Evolutionary conservation across 148 eudicot genomes (phyloP), one percentile per base, ranked within the genome.

Genomic region (Hydrangea macrophylla): DNA sequence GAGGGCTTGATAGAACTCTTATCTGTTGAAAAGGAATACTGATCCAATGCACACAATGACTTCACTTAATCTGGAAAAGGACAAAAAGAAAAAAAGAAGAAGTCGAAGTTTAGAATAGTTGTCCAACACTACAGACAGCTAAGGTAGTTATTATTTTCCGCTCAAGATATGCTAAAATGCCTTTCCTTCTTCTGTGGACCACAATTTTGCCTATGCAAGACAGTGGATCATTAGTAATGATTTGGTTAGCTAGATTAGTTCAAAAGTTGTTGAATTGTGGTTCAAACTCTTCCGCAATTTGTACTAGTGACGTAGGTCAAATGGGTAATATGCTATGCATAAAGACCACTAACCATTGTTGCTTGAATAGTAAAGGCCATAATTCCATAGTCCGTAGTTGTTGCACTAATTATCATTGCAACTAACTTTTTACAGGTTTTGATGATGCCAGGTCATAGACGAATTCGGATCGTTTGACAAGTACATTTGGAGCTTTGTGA

Each of bases 401-500:
- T 25, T 55, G 7, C 36, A 44, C 12, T 50, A 28, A 48, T 45
- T 60, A 65, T 28, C 35, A 53, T 25, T 64, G 58, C 61, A 64
- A 64, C 78, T 75, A 55, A 75, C 73, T 44, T 62, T 67, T 60
- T 53, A 54, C 67, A 60, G 77, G 72, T 67, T 62, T 74, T 55
- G 28, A 36, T 50, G 56, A 40, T 68, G 53, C 45, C 81, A 86
- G 87, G 80, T 85, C 37, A 71, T 77, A 71, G 78, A 69, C 4
- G 89, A 85, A 64, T 82, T 70, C 8, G 86, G 86, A 24, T 78
- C 86, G 5, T 82, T 85, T 12, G 81, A 78, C 78, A 80, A 82
- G 58, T 85, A 85, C 65, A 80, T 85, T 54, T 85, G 89, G 89
- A 81, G 84, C 70, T 85, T 85, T 55, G 79, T 80, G 27, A 85